Conservation (phyloP, 768 basidiomycete genomes). For the Pleurotus platypus region DNA sequence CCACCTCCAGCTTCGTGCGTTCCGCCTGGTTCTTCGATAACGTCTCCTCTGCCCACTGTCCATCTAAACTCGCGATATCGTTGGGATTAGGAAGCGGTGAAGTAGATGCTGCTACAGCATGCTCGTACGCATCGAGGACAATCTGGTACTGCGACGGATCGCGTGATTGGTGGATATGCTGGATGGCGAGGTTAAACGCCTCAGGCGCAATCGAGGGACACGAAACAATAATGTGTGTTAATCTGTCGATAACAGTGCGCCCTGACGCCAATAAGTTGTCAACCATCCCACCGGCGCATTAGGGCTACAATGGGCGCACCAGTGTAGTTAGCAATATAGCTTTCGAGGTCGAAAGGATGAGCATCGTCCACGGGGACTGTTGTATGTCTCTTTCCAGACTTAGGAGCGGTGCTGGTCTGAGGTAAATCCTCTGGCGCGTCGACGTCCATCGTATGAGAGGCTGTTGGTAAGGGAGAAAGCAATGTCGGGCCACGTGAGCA, state of each 20-base stretch:
- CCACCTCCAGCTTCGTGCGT: conserved; percentile 82
- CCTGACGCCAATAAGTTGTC: conserved; percentile 35
- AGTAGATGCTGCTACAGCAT: conserved; percentile 26
- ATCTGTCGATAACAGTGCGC: conserved; percentile 71
- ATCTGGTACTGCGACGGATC: conserved; percentile 61
- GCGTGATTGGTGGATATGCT: conserved; percentile 61
- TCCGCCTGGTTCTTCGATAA: conserved; percentile 68
- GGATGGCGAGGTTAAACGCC: conserved; percentile 64
- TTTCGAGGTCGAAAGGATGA: conserved; percentile 86
- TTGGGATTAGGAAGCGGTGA: conserved; percentile 39
- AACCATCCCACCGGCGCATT: background rate
- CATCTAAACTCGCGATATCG: conserved; percentile 53
- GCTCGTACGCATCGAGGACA: conserved; percentile 53
- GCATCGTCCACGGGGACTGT: conserved; percentile 63
- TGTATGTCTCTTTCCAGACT: conserved; percentile 17
- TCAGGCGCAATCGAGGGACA: conserved; percentile 71
- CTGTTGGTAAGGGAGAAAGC: no score
- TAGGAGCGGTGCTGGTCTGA: conserved; percentile 20
- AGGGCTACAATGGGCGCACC: conserved; percentile 35
- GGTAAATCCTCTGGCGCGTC: conserved; percentile 15
- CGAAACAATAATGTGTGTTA: conserved; percentile 60
- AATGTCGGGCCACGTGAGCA: no score
- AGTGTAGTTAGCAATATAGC: conserved; percentile 72
- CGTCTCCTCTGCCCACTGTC: conserved; percentile 71
- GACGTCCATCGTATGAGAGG: conserved; percentile 9